A percentile compares a stretch with the other conserved stretches of the same genome.
Evolutionary conservation across 2,329 filamentous ascomycete genomes (phyloP).

Genomic region (Colletotrichum tanaceti): DNA sequence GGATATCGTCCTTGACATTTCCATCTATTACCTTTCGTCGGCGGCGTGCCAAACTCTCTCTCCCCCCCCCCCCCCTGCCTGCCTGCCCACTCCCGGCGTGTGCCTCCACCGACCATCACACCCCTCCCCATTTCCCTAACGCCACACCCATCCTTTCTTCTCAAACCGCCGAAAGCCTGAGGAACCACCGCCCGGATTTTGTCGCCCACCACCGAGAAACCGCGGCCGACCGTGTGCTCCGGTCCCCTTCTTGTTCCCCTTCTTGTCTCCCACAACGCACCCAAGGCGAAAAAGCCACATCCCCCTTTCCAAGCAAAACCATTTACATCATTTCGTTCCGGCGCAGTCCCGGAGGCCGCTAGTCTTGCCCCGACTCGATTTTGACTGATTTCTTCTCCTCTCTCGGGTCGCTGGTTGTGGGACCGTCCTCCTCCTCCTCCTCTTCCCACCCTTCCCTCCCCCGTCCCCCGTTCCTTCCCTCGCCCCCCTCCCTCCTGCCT

Average conservation of each 20-base stretch:
- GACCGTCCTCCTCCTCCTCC: neutral
- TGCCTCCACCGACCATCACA: neutral
- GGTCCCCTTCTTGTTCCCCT: conserved; percentile 3
- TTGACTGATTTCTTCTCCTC: neutral
- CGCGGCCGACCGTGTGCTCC: conserved; percentile 38
- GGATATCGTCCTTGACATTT: neutral
- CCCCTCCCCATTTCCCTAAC: neutral
- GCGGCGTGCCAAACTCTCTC: neutral
- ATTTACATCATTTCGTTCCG: conserved; percentile 2
- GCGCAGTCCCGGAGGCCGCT: conserved; percentile 17
- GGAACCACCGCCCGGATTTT: conserved; percentile 36
- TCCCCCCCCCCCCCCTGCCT: neutral
- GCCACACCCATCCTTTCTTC: neutral
- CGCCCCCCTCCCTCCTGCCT: neutral
- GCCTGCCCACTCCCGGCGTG: conserved; percentile 2
- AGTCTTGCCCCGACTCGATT: neutral
- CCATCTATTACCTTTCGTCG: neutral
- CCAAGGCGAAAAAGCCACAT: neutral
- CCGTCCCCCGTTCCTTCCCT: neutral
- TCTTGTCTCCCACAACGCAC: neutral
- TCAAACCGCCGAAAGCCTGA: conserved; percentile 24
- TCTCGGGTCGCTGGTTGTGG: neutral
- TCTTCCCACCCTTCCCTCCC: neutral
- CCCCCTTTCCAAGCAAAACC: neutral
- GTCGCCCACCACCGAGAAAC: conserved; percentile 38